Evolutionary conservation across 495 filamentous ascomycete species (phyloP).

Genomic region (Trichoderma erinaceum): DNA sequence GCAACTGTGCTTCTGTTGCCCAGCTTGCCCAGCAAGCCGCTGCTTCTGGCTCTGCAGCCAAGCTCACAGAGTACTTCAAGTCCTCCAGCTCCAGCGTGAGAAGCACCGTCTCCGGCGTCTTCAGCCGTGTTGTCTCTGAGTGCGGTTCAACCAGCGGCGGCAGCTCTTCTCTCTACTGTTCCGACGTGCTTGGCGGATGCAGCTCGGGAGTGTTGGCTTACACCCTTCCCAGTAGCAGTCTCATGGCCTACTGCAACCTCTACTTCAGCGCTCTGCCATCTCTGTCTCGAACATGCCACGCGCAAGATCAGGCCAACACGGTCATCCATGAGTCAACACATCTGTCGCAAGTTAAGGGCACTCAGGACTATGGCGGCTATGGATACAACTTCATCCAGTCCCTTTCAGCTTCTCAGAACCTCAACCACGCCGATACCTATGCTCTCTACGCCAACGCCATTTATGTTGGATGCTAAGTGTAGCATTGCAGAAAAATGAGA

Average conservation of each 20-base stretch:
- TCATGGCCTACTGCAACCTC: constrained; percentile 52
- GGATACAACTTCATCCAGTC: constrained; percentile 46
- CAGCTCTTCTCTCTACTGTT: constrained; percentile 45
- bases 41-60: constrained; percentile 39
- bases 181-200: constrained; percentile 46
- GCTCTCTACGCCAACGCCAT: constrained; percentile 52
- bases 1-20: constrained; percentile 46
- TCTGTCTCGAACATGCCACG: constrained; percentile 43
- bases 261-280: constrained; percentile 47
- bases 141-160: constrained; percentile 39
- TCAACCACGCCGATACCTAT: constrained; percentile 58
- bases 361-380: constrained; percentile 50
- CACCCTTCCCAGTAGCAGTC: constrained; percentile 45
- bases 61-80: constrained; percentile 59
- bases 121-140: constrained; percentile 46
- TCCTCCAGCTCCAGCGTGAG: constrained; percentile 40
- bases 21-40: constrained; percentile 50
- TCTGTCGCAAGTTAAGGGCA: constrained; percentile 51
- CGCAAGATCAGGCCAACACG: constrained; percentile 55
- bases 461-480: constrained; percentile 10
- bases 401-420: constrained; percentile 39
- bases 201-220: constrained; percentile 49
- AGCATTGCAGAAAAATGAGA: background rate
- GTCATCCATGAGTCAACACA: constrained; percentile 60
- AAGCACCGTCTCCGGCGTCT: constrained; percentile 45